Evolutionary conservation across 2,329 filamentous ascomycete genomes (phyloP), one percentile per base, ranked within the genome.

Genomic region (Albophoma yamanashiensis): DNA sequence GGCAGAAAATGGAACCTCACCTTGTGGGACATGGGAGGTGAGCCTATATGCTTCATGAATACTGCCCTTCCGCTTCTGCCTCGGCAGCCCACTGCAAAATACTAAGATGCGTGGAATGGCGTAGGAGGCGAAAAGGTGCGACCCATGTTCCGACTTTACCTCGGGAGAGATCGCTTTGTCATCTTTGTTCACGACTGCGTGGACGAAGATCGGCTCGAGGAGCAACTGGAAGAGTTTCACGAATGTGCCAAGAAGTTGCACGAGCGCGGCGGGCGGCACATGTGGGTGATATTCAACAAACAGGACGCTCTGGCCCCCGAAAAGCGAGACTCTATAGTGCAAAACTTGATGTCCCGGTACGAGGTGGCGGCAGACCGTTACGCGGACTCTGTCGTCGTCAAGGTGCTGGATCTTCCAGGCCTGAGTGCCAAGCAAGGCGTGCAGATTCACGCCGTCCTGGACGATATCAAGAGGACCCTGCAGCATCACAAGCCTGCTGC

Each of bases 281-380:
- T 71, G 57, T 71, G 70, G 50, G 64, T 73, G 17, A 12, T 73
- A 2, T 64, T 73, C 52, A 73, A 67, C 62, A 72, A 71, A 20
- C 71, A 73, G 31, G 71, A 73, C 50, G 59, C 65, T 7, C 64
- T 73, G 1, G 43, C 62, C 0, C 39, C 59, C 1, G 65, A 60
- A 0, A 56, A 68, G 9, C 56, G 65, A n/a, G 62, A 67, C 0
- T 52, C 60, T 2, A 60, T 66, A 3, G 59, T 70, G 0, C 55
- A 56, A n/a, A 64, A 58, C 3, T 42, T 67, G 0, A 60, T 40
- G 4, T 17, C 0, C 0, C 36, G 55, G 20, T 58, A 67, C 4
- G 62, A 69, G 43, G 40, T 39, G 1, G 66, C 70, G 47, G 58
- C 65, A 0, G 47, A 58, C 0, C 61, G 58, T 4, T 66, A 63